Conservation (phyloP, 2,329 filamentous ascomycete species). For the Tolypocladium endophyticum region DNA sequence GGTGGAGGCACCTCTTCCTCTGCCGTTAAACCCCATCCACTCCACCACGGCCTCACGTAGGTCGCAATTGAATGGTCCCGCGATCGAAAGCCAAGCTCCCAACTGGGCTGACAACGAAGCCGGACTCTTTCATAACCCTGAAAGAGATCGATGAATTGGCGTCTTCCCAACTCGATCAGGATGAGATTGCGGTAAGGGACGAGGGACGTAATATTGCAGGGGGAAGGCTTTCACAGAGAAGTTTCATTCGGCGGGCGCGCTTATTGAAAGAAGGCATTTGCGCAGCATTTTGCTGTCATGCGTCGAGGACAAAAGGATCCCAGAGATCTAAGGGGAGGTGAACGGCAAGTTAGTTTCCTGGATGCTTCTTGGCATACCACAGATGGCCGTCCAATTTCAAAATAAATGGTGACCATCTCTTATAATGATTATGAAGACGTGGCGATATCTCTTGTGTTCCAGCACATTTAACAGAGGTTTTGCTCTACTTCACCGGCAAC, state of each 20-base stretch:
- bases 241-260: background rate
- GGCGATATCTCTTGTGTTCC: no score
- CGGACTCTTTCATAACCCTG: background rate
- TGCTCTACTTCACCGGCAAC: no score
- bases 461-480: no score
- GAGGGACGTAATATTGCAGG: background rate
- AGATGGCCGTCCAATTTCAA: background rate
- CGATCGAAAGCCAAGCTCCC: background rate
- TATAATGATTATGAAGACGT: background rate
- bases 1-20: background rate
- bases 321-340: background rate
- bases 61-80: background rate
- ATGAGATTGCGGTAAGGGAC: background rate
- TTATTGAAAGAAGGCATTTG: background rate
- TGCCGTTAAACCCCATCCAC: background rate
- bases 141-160: background rate
- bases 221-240: background rate
- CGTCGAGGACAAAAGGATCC: background rate
- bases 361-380: background rate
- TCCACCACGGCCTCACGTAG: background rate
- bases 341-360: background rate
- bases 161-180: background rate
- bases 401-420: background rate
- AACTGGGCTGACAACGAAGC: background rate
- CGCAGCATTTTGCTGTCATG: background rate